Base-by-base conservation (phyloP, 148 eudicot genomes). In the Chenopodium suecicum region DNA sequence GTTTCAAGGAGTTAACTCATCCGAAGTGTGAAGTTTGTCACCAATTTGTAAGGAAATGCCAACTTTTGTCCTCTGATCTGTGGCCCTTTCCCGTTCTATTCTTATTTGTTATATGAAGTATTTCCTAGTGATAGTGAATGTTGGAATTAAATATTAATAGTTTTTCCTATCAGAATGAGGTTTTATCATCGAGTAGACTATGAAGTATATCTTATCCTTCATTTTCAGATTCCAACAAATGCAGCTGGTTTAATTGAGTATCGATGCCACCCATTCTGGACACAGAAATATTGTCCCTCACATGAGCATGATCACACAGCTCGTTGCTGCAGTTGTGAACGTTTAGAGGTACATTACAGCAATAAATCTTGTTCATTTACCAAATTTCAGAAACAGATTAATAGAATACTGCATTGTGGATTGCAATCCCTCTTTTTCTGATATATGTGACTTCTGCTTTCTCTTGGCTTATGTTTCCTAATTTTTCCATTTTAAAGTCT, bases 261-360 rank as follows among this genome's bases (percentile, higher is more conserved):
- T 74, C 88, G 96, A 82, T 97, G 99, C 88, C 99, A 97, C 77
- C 99, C 99, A 20, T 97, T 92, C 84, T 97, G 98, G 99, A 83
- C 93, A 16, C 99, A 97, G 85, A 97, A 97, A 80, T 97, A 97
- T 81, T 97, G 99, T 78, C 99, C 99, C 80, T 87, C 94, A 67
- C 99, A 97, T 63, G 99, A 97, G 83, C 87, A 89, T 70, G 99
- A 97, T 83, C 85, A 86, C 68, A 97, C 99, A 5, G 89, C 95
- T 79, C 91, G 97, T 62, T 97, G 99, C 84, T 97, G 98, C 78
- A 97, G 99, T 76, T 97, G 99, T 83, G 99, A 97, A 87, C 95
- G 99, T 70, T 86, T 94, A 75, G 99, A 97, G 99, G 99, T 96
- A 88, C 63, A n/a, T 46, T 1, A 20, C 6, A 66, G 34, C 56